Conservation (phyloP, 2,329 filamentous ascomycete genomes). For the Fusarium incarnatum region DNA sequence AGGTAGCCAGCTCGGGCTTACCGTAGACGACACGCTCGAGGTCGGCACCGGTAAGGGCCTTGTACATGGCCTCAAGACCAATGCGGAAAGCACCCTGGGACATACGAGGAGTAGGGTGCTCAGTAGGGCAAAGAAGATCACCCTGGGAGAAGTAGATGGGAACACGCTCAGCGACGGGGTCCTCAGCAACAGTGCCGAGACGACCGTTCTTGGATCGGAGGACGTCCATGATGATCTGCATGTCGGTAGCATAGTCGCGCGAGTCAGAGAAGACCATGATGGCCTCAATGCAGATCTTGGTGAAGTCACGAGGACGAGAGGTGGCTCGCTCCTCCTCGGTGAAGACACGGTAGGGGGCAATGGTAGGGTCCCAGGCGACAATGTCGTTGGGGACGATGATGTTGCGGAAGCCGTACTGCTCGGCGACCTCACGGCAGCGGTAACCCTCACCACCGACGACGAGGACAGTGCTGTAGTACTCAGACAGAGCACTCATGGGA, state of each 20-base stretch:
- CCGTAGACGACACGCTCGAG: conserved; percentile 55
- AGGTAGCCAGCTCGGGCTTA: conserved; percentile 81
- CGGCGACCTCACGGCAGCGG: conserved; percentile 66
- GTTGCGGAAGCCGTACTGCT: conserved; percentile 78
- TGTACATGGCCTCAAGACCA: conserved; percentile 81
- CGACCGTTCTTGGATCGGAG: conserved; percentile 80
- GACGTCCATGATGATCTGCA: conserved; percentile 82
- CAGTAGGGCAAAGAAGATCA: conserved; percentile 86
- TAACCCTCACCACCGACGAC: conserved; percentile 82
- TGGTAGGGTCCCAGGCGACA: conserved; percentile 74
- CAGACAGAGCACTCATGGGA: conserved; percentile 79
- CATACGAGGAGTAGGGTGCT: conserved; percentile 81
- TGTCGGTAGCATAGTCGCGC: conserved; percentile 89
- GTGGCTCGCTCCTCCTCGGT: conserved; percentile 69
- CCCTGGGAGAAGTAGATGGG: conserved; percentile 85
- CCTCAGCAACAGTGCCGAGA: conserved; percentile 71
- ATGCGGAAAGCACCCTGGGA: conserved; percentile 90
- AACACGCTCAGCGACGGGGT: conserved; percentile 64
- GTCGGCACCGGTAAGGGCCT: conserved; percentile 67
- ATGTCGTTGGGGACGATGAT: conserved; percentile 89
- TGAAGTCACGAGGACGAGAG: conserved; percentile 77
- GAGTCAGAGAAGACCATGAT: conserved; percentile 94
- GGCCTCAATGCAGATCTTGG: conserved; percentile 83
- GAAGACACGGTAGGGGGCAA: conserved; percentile 85
- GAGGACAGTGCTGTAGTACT: conserved; percentile 82